Base-by-base conservation (phyloP, 768 basidiomycete genomes). In the Russula virescens region DNA sequence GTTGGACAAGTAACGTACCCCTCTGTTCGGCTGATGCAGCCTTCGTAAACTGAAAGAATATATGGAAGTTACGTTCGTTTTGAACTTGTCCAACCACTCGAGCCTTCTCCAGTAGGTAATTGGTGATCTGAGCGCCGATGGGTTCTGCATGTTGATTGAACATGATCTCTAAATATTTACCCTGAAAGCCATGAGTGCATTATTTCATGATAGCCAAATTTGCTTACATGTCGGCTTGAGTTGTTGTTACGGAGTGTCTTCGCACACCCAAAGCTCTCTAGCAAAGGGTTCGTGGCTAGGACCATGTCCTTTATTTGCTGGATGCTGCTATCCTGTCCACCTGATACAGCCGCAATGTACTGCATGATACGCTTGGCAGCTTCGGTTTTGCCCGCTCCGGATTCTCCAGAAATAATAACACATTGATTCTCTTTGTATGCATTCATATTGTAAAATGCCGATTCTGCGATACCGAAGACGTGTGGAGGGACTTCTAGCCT, bases 251-350 rank as follows among this genome's bases (percentile, higher is more conserved):
- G 86, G 64, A 99, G 82, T 10, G 97, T 99, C 79, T 98, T 99
- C 19, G 97, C 97, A 75, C 97, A 98, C 34, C 97, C 97, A 68
- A 99, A 99, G 75, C 93, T 96, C 75, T 99, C 97, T 65, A 99
- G 77, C 47, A 99, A 75, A 19, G 97, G 97, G 73, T 99, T 99
- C 9, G 97, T 98, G 11, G 97, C 97, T 52, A 99, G 79, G 19
- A 99, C 97, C 97, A 99, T 99, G 72, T 98, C 95, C 78, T 98
- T 98, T 73, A 98, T 94, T 74, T 96, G 89, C 73, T 97, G 91
- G 62, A 98, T 98, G 68, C 91, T 93, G 70, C 83, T 88, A 70
- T 92, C 91, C 66, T 85, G 84, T 25, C 83, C 89, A 51, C 93
- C 91, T 18, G 93, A 94, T 0, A 98, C 97, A 11, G 92, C 97